These are phyloP conservation scores for Termitomyces sp. DNA, from an alignment of 768 basidiomycete species.

Conservation along the genomic window DNA sequence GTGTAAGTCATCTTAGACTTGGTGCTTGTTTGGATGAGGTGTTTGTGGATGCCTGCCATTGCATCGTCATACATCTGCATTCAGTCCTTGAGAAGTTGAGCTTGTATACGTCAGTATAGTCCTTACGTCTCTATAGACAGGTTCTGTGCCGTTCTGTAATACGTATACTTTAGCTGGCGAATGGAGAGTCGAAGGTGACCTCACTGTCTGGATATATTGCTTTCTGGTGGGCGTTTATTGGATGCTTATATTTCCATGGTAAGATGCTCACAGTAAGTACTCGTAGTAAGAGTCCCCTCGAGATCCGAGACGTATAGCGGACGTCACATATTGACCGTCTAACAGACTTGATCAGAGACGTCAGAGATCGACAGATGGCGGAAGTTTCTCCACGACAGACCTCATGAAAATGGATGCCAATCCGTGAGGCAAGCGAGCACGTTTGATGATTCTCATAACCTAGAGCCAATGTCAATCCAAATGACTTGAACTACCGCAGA, in stretches of 20 bases:
- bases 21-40: conserved; percentile 64
- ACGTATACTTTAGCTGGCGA: not conserved
- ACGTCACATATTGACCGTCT: conserved; percentile 42
- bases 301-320: conserved; percentile 84
- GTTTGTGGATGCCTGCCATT: conserved; percentile 73
- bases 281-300: conserved; percentile 95
- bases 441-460: conserved; percentile 67
- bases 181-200: not conserved
- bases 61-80: conserved; percentile 86
- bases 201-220: conserved; percentile 79
- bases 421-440: conserved; percentile 58
- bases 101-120: not conserved
- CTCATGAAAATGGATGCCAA: conserved; percentile 82
- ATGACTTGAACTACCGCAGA: not conserved
- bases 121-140: conserved; percentile 65
- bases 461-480: conserved; percentile 8
- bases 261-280: conserved; percentile 60
- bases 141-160: conserved; percentile 63
- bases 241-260: not conserved
- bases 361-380: not conserved
- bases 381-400: conserved; percentile 29
- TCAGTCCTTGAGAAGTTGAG: not conserved
- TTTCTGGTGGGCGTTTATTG: conserved; percentile 36
- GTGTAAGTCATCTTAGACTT: conserved; percentile 66
- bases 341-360: conserved; percentile 22